A percentile compares a stretch with the other conserved stretches of the same genome.
Evolutionary conservation across 345 rosid species (phyloP).

Genomic region (Heritiera fomes): DNA sequence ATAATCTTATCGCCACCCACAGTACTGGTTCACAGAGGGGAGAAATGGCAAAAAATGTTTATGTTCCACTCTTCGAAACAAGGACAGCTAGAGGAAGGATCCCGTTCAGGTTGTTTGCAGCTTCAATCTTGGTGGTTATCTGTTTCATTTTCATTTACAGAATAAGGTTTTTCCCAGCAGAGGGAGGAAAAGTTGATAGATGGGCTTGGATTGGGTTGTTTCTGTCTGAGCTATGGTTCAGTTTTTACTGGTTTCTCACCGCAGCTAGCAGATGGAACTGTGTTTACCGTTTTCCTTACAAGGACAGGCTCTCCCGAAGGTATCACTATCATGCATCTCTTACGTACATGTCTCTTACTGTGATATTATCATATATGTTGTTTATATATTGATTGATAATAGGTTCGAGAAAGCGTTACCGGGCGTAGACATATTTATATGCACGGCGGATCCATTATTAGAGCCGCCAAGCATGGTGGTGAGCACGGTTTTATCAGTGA

Average conservation of each 20-base stretch:
- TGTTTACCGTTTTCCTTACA: conserved; percentile 31
- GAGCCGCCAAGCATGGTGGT: conserved; percentile 55
- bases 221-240: conserved; percentile 42
- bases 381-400: neutral
- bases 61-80: conserved; percentile 41
- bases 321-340: conserved; percentile 2
- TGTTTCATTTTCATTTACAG: conserved; percentile 38
- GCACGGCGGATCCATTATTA: conserved; percentile 49
- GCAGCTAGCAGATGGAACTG: conserved; percentile 48
- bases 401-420: conserved; percentile 38
- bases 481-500: conserved; percentile 42
- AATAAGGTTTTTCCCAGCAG: conserved; percentile 21
- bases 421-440: conserved; percentile 44
- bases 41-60: neutral
- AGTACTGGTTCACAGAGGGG: neutral
- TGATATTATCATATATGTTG: neutral
- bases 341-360: conserved; percentile 6
- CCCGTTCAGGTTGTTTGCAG: conserved; percentile 21
- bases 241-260: conserved; percentile 46
- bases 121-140: conserved; percentile 24
- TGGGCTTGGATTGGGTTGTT: conserved; percentile 46
- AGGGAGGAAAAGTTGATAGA: conserved; percentile 20
- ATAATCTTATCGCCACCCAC: no score
- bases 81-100: conserved; percentile 23
- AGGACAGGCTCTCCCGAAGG: conserved; percentile 42